These are phyloP conservation scores for Bullera alba DNA, from an alignment of 768 basidiomycete species.

Conservation along the genomic window DNA sequence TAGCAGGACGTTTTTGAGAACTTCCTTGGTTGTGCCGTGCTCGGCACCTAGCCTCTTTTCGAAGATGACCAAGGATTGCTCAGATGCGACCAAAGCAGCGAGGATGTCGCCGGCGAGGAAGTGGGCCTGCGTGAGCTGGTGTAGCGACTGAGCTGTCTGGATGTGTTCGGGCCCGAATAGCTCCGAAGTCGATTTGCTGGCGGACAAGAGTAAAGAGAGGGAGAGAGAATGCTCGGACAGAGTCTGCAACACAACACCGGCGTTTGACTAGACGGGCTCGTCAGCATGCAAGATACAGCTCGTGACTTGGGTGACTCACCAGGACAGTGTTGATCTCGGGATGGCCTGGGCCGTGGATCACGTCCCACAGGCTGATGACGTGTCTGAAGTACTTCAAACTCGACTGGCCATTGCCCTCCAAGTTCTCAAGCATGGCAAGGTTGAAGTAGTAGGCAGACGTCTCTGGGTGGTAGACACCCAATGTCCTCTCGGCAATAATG, in stretches of 20 bases:
- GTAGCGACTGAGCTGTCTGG: slow-evolving; percentile 43
- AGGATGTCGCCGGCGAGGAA: slow-evolving; percentile 45
- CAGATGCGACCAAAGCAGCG: slow-evolving; percentile 36
- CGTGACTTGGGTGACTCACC: slow-evolving; percentile 26
- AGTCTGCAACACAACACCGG: slow-evolving; percentile 43
- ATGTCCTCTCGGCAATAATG: slow-evolving; percentile 47
- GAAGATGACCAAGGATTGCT: slow-evolving; percentile 42
- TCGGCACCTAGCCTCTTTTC: slow-evolving; percentile 42
- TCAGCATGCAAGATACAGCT: neutral
- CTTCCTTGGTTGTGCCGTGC: slow-evolving; percentile 45
- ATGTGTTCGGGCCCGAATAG: slow-evolving; percentile 46
- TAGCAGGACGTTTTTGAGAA: slow-evolving; percentile 43
- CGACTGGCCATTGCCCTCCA: slow-evolving; percentile 43
- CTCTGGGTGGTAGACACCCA: slow-evolving; percentile 47
- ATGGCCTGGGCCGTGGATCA: slow-evolving; percentile 47
- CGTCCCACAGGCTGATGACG: slow-evolving; percentile 46
- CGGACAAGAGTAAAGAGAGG: slow-evolving; percentile 39
- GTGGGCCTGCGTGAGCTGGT: slow-evolving; percentile 47
- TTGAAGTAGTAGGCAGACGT: slow-evolving; percentile 48
- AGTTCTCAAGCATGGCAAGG: slow-evolving; percentile 49
- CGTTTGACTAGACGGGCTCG: slow-evolving; percentile 33
- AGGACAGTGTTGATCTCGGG: slow-evolving; percentile 46
- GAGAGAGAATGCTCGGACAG: slow-evolving; percentile 36
- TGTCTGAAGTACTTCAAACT: slow-evolving; percentile 46
- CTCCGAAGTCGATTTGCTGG: slow-evolving; percentile 28